Percentiles rank a stretch among this genome's conserved stretches.
Conservation (phyloP, 2,329 filamentous ascomycete species). For the Hawksworthiomyces lignivorus region DNA sequence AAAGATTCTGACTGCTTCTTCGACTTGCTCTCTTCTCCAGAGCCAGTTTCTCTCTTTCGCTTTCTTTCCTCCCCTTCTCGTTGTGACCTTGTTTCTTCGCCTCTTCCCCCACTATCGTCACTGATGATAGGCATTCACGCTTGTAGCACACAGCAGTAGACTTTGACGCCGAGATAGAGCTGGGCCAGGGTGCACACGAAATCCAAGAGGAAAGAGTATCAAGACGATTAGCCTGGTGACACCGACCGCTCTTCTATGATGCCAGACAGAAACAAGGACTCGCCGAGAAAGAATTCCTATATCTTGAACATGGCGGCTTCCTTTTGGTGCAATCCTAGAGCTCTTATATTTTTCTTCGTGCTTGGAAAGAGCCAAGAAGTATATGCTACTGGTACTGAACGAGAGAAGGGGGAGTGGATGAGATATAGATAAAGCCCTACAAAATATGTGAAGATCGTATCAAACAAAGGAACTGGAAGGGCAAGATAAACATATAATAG, state of each 20-base stretch:
- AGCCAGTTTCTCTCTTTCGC: slow-evolving; percentile 4
- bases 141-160: slow-evolving; percentile 4
- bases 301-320: slow-evolving; percentile 20
- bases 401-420: too few species aligned
- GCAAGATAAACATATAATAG: too few species aligned
- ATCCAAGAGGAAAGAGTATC: slow-evolving; percentile 1
- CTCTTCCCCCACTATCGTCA: slow-evolving; percentile 7
- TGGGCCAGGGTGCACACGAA: not conserved
- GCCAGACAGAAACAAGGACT: slow-evolving; percentile 7
- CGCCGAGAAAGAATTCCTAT: slow-evolving; percentile 19
- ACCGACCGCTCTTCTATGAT: slow-evolving; percentile 1
- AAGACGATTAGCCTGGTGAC: slow-evolving; percentile 12
- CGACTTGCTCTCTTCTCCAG: not conserved
- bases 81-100: slow-evolving; percentile 5
- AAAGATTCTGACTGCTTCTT: not conserved
- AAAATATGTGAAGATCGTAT: too few species aligned
- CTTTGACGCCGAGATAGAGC: not conserved
- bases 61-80: slow-evolving; percentile 10
- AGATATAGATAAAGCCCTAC: too few species aligned
- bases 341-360: too few species aligned
- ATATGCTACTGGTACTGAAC: too few species aligned
- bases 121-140: slow-evolving; percentile 9
- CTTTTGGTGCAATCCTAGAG: slow-evolving; percentile 13
- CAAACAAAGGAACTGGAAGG: too few species aligned
- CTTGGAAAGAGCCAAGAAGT: too few species aligned